Evolutionary conservation across 2,329 filamentous ascomycete species (phyloP), one percentile per base, ranked within the genome.

Genomic region (Ophiostoma australiae): DNA sequence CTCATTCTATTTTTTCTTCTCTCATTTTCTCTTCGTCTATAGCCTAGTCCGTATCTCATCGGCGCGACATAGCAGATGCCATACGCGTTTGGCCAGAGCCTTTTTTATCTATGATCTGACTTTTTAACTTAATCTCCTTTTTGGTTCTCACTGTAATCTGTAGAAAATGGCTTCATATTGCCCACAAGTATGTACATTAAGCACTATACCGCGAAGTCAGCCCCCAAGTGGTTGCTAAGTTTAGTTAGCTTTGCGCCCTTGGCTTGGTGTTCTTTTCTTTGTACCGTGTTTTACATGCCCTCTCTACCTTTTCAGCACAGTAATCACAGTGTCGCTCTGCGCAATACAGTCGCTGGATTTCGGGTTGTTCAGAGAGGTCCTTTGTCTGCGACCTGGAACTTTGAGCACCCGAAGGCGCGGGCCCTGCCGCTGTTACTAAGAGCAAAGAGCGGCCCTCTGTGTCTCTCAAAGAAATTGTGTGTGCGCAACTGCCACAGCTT

Each of bases 161-260:
- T 17, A 20, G 27, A 31, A 31, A 31, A 31, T 63, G 6, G 61
- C 39, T 33, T 65, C 61, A 37, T 17, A 61, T 27, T 63, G n/a
- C 31, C 17, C 48, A 61, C 35, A 61, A 23, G 67, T 31, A n/a
- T n/a, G n/a, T n/a, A 33, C 67, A 37, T 37, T n/a, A n/a, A 27
- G 27, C 11, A 31, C 52, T n/a, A 58, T n/a, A 27, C 52, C 44
- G 20, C 17, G 17, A 35, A 63, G 15, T 17, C 63, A 31, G 67
- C 41, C 44, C n/a, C 27, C 67, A n/a, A 23, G 4, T 33, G 23
- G 33, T 27, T 69, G 5, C 44, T 41, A 35, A 10, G 31, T 68
- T 44, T 8, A 68, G 65, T 70, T 72, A 72, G 71, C 68, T 58
- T 70, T 72, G 71, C 71, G 68, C 71, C 52, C 13, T 41, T 67